Evolutionary conservation across 495 filamentous ascomycete species (phyloP), one percentile per base, ranked within the genome.

Genomic region (Chaetomidium leptoderma): DNA sequence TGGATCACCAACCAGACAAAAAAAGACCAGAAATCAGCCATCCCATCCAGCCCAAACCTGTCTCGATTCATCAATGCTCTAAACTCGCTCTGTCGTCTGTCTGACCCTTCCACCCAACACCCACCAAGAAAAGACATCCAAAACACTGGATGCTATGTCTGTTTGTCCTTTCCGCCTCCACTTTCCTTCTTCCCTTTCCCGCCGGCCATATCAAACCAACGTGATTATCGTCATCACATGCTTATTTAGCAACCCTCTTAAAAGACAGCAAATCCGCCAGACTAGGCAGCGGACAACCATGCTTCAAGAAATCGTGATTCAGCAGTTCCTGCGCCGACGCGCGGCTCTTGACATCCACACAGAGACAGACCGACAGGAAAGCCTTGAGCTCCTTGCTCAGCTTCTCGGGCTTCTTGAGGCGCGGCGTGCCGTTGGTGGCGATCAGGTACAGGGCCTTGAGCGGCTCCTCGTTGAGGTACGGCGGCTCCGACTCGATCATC

Each of bases 401-500:
- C 71, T 95, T 95, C 72, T 98, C 91, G 4, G 92, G 91, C 70
- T 97, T 95, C 88, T 97, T 97, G 46, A 98, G 81, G 19, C 90
- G 85, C 13, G 93, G 93, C 6, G 95, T 97, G 59, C 95, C 95
- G 68, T 98, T 96, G 58, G 95, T 98, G 33, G 93, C 93, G 66
- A 98, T 97, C 36, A 97, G 83, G 66, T 95, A 98, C 45, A 98
- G 83, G 13, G 89, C 93, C 79, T 97, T 98, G 32, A 98, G 82
- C 0, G 93, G 93, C 74, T 97, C 92, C 72, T 97, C 93, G 72
- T 97, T 97, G 26, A 97, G 82, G 71, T 98, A 97, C 0, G 93
- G 93, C 7, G 93, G 93, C 68, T 98, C 93, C 11, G 89, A 92
- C 73, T 98, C 95, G 67, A 98, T 98, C 95, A 98, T 96, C 77